Base-by-base conservation (phyloP, 2,329 filamentous ascomycete species). In the Onygenales sp. region DNA sequence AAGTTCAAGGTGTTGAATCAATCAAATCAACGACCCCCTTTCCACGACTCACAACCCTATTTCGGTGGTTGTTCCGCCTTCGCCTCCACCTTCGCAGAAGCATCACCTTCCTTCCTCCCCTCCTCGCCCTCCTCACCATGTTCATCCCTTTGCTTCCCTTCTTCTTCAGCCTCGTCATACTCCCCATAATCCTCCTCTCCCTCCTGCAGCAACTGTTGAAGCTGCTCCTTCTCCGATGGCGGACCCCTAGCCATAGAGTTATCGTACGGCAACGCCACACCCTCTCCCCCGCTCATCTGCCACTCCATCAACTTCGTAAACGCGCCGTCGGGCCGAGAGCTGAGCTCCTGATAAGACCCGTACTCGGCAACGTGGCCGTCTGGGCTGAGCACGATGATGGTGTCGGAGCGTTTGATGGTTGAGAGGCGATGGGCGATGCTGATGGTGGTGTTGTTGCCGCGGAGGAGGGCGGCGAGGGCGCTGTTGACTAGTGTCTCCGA, bases 261-360 rank as follows among this genome's bases (percentile, higher is more conserved):
- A 27, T 52, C 53, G 27, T 55, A 47, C 21, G 17, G 41, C 27
- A 33, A 43, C 50, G 54, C 51, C 44, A 47, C 58, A 5, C 57
- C 57, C 36, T 95, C 89, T 7, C 87, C 86, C 10, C 91, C 92
- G 62, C 81, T 93, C 82, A 97, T 87, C 73, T 98, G 93, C 91
- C 91, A 97, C 71, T 97, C 92, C 93, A 98, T 98, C 51, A 98
- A 77, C 72, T 87, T 93, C 62, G 85, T 92, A 66, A 98, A 98
- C 2, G 91, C 89, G 51, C 92, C 94, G 8, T 86, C 75, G 13
- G 81, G 79, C 55, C 89, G 82, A 5, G 80, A 76, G 51, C 85
- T 87, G 21, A 98, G 79, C 58, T 89, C 81, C 27, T 78, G 73
- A 68, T 95, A 98, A 54, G 85, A 86, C 54, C 93, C 93, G 58